Evolutionary conservation across 345 rosid genomes (phyloP).

Genomic region (Eucalyptus polybractea): DNA sequence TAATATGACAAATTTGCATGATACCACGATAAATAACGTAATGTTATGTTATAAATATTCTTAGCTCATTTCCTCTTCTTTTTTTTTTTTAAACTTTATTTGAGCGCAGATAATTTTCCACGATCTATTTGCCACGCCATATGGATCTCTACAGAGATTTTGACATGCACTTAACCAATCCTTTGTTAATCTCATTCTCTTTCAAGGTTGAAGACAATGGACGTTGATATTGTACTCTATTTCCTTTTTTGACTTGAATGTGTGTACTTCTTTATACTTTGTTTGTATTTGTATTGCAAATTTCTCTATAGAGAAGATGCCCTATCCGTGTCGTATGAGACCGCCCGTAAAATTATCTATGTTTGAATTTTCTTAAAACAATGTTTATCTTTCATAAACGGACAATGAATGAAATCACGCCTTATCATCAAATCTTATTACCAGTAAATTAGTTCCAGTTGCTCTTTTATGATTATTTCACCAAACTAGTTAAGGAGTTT

Average conservation of each 20-base stretch:
- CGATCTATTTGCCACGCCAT: not conserved
- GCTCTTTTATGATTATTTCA: not conserved
- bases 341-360: no score
- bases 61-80: not conserved
- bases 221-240: accelerated
- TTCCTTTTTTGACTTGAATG: not conserved
- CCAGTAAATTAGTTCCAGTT: accelerated
- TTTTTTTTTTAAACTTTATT: accelerated
- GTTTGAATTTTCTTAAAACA: not conserved
- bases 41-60: not conserved
- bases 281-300: no score
- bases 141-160: not conserved
- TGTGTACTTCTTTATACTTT: not conserved
- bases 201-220: not conserved
- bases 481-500: not conserved
- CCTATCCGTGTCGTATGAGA: no score
- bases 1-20: accelerated
- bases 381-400: not conserved
- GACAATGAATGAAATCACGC: not conserved
- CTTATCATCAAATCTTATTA: not conserved
- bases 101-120: accelerated
- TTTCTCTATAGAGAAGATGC: no score
- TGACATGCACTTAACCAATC: accelerated
- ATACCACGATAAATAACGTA: accelerated
- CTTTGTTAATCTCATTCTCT: not conserved